Base-by-base conservation (phyloP, 169 alveolate genomes). In the Cryptosporidium parvum region DNA sequence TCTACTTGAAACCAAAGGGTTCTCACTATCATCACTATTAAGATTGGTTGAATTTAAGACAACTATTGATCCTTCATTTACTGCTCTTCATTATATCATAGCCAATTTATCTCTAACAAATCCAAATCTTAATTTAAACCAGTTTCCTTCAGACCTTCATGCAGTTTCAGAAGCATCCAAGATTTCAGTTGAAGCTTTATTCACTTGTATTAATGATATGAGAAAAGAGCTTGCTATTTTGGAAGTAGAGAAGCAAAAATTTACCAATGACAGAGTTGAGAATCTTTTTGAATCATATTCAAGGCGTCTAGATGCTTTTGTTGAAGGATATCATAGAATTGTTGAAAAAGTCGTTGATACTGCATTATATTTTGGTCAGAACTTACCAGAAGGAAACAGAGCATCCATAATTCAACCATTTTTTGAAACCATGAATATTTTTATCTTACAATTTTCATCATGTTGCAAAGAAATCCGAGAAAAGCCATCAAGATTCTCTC, bases 21-120 rank as follows among this genome's bases (percentile, higher is more conserved):
- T 92, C 39, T 70, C 92, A 3, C 39, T 92, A 21, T 33, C 84
- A 9, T 92, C 94, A 5, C 75, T 92, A 45, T 18, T 75, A 42
- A 85, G 91, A 67, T 86, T 92, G 6, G 85, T 80, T 59, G 94
- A 92, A 59, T 92, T 92, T 70, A 84, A 85, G 42, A 92, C 93
- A 21, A 53, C 91, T n/a, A 80, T 92, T n/a, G 94, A 92, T 68
- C 73, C 86, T 18, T 75, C 89, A 70, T 85, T 92, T 21, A 72
- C 86, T 65, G 85, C 94, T 35, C 85, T 92, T 31, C 94, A 92
- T 51, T 92, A 70, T 70, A 80, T 92, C 56, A 68, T 92, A 37
- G 91, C 85, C 29, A 92, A 92, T 62, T 62, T 92, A 75, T 59
- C 89, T 9, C 29, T 80, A 5, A 48, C 75, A 37, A 59, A 59